Base-by-base conservation (phyloP, 1,139 yeast species). In the Candida sp. region DNA sequence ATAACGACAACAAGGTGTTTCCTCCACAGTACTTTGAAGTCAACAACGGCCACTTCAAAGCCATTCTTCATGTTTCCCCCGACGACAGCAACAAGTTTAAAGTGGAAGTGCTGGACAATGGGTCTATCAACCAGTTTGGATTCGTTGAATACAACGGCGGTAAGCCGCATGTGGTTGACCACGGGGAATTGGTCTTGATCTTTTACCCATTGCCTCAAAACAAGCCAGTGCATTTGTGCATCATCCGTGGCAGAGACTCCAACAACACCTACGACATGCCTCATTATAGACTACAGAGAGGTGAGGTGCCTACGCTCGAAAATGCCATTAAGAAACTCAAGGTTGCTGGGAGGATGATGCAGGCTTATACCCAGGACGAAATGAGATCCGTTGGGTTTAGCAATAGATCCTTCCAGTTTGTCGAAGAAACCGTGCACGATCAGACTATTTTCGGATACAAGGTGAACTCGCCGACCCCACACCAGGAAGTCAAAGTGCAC, bases 291-390 rank as follows among this genome's bases (percentile, higher is more conserved):
- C 58, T 68, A 27, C 67, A 71, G 39, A 68, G 78, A 39, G 80
- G 80, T 0, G 96, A 90, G 59, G 86, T 85, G 1, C 86, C 91
- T 54, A 83, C 78, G n/a, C 63, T 93, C 26, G 87, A 86, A 17
- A 69, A 85, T n/a, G 98, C 98, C 0, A 73, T 90, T 25, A 76
- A 77, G 57, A 92, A 90, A 65, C 67, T 94, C 58, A 84, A 96
- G 60, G 83, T 91, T 54, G 98, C 93, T 6, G 97, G 90, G 3
- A 78, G 97, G 61, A 67, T 94, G 67, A 91, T 92, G 97, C 93
- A 91, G 62, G 97, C 98, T 0, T 93, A 84, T 65, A 93, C 98
- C 0, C 87, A 86, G 58, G 98, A 94, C 59, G 98, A 93, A 64
- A 91, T 94, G 97, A 70, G 85, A 52, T 73, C 86, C 39, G 80